These are phyloP conservation scores for Saccharomyces hybrid DNA, from an alignment of 1,139 yeast species.

Conservation along the genomic window DNA sequence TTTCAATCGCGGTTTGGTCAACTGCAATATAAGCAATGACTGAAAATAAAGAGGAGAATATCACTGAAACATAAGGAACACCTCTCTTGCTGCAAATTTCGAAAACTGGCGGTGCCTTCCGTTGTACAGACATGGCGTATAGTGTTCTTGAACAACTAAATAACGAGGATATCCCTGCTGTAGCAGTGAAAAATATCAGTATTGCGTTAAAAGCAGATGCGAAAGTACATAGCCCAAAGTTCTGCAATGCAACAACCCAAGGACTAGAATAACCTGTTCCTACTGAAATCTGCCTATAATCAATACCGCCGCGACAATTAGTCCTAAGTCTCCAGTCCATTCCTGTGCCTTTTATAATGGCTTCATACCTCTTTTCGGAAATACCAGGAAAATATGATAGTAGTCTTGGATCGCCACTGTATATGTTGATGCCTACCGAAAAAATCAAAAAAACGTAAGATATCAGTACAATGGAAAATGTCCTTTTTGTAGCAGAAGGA, in stretches of 20 bases:
- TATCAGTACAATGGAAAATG: slow-evolving; percentile 59
- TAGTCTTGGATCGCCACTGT: slow-evolving; percentile 68
- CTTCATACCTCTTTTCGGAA: slow-evolving; percentile 10
- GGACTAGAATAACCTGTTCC: slow-evolving; percentile 63
- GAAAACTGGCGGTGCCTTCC: slow-evolving; percentile 59
- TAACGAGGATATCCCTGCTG: slow-evolving; percentile 38
- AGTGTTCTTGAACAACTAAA: slow-evolving; percentile 38
- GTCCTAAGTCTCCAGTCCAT: slow-evolving; percentile 23
- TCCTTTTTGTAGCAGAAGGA: slow-evolving; percentile 68
- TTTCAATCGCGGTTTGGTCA: slow-evolving; percentile 49
- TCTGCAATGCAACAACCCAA: slow-evolving; percentile 71
- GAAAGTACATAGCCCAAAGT: slow-evolving; percentile 57
- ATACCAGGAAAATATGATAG: slow-evolving; percentile 25
- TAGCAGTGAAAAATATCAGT: slow-evolving; percentile 64
- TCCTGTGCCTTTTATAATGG: slow-evolving; percentile 14
- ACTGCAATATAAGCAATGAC: slow-evolving; percentile 56
- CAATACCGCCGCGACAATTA: slow-evolving; percentile 13
- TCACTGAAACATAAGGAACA: slow-evolving; percentile 65
- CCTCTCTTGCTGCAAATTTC: slow-evolving; percentile 57
- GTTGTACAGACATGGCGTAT: slow-evolving; percentile 49
- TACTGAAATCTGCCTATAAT: slow-evolving; percentile 5
- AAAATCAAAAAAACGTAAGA: slow-evolving; percentile 63
- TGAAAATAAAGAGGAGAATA: slow-evolving; percentile 55
- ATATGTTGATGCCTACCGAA: slow-evolving; percentile 61
- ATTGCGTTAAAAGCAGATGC: slow-evolving; percentile 63